A percentile compares a stretch with the other conserved stretches of the same genome.
Conservation (phyloP, 2,329 filamentous ascomycete species). For the Coniochaeta sp. region DNA sequence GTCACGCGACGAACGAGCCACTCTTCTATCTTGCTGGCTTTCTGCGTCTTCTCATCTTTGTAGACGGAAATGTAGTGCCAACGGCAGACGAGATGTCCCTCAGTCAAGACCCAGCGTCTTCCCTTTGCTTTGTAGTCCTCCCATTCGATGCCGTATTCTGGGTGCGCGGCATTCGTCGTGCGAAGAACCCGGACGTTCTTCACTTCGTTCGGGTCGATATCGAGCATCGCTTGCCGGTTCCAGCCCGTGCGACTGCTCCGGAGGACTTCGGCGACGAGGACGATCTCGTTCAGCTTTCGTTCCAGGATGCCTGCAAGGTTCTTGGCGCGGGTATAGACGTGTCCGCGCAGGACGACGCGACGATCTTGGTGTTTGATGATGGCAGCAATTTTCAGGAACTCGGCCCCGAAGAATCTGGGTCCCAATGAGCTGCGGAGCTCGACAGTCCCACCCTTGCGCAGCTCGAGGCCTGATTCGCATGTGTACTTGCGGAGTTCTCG, state of each 20-base stretch:
- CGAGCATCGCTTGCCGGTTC: conserved; percentile 30
- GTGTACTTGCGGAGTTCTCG: no score
- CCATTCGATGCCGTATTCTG: conserved; percentile 22
- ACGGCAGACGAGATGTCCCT: conserved; percentile 41
- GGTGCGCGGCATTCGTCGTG: conserved; percentile 49
- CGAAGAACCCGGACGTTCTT: conserved; percentile 33
- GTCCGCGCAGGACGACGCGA: conserved; percentile 31
- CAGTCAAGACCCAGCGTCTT: conserved; percentile 14
- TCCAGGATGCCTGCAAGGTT: conserved; percentile 28
- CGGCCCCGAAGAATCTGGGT: conserved; percentile 16
- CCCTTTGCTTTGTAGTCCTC: conserved; percentile 13
- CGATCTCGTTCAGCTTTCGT: conserved; percentile 35
- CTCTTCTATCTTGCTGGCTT: conserved; percentile 19
- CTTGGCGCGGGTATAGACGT: conserved; percentile 27
- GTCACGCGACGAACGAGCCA: conserved; percentile 24
- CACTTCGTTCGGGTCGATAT: conserved; percentile 32
- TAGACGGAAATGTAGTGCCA: conserved; percentile 36
- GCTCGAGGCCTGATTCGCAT: no score
- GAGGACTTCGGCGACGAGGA: conserved; percentile 32
- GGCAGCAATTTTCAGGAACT: conserved; percentile 31
- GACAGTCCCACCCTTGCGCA: conserved; percentile 25
- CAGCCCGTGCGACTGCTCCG: conserved; percentile 23
- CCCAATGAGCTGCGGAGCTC: conserved; percentile 15
- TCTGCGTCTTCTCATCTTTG: conserved; percentile 17
- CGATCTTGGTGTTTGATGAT: conserved; percentile 25